phyloP scores from a whole-genome alignment of 1,139 yeast genomes.

The Scheffersomyces quercinus region DNA sequence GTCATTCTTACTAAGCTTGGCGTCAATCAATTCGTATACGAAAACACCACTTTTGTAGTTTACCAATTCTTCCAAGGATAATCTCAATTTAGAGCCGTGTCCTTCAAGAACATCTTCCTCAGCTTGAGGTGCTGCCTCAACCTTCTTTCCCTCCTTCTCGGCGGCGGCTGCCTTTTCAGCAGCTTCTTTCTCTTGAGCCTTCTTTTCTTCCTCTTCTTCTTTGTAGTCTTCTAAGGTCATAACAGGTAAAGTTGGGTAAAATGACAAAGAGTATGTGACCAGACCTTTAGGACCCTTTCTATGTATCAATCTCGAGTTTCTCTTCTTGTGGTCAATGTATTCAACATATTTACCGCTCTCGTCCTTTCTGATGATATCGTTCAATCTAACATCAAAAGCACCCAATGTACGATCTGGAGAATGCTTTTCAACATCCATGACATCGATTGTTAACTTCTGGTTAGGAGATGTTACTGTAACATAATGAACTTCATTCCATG shows the following conservation, averaged over 20 bases:
- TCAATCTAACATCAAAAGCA: slow-evolving; percentile 66
- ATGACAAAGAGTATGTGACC: slow-evolving; percentile 69
- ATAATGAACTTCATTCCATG: slow-evolving; percentile 82
- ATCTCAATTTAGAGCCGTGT: slow-evolving; percentile 43
- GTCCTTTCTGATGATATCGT: slow-evolving; percentile 66
- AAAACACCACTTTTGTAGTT: slow-evolving; percentile 75
- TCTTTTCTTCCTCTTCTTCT: slow-evolving; percentile 49
- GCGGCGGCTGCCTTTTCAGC: slow-evolving; percentile 23
- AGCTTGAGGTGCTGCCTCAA: slow-evolving; percentile 33
- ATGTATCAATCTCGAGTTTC: slow-evolving; percentile 63
- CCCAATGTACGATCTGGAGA: slow-evolving; percentile 88
- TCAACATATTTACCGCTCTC: slow-evolving; percentile 68
- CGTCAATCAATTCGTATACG: slow-evolving; percentile 64
- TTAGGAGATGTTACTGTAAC: slow-evolving; percentile 78
- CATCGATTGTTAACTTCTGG: slow-evolving; percentile 82
- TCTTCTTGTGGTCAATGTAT: slow-evolving; percentile 54
- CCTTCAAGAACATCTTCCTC: slow-evolving; percentile 38
- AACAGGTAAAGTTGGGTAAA: slow-evolving; percentile 80
- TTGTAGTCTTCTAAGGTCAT: slow-evolving; percentile 71
- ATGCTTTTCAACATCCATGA: slow-evolving; percentile 82
- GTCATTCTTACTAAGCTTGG: slow-evolving; percentile 52
- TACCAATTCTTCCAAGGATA: slow-evolving; percentile 63
- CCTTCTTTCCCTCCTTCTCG: slow-evolving; percentile 23
- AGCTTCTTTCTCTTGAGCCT: slow-evolving; percentile 20
- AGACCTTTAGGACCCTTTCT: slow-evolving; percentile 82